Percentiles rank a stretch among this genome's conserved stretches.
Evolutionary conservation across 1,284 basidiomycete genomes (phyloP).

Genomic region (Ceratobasidium sp.): DNA sequence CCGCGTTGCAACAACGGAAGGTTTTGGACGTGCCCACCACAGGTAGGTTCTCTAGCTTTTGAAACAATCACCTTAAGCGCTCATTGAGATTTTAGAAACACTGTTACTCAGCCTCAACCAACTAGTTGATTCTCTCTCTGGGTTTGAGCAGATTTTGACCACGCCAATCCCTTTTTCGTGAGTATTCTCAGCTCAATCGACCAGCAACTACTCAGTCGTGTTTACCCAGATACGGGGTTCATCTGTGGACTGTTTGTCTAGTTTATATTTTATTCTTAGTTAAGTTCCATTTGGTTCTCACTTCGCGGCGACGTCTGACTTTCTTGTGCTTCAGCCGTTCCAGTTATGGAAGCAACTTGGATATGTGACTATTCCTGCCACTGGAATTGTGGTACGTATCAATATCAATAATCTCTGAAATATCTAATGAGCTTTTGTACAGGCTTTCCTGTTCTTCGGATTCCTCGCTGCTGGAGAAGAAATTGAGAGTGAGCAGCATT

Average conservation of each 20-base stretch:
- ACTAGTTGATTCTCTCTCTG: constrained; percentile 73
- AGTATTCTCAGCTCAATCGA: constrained; percentile 42
- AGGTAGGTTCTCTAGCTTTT: constrained; percentile 49
- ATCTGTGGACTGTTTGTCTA: constrained; percentile 70
- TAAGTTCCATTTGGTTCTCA: constrained; percentile 7
- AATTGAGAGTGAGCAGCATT: constrained; percentile 42
- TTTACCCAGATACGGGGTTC: constrained; percentile 65
- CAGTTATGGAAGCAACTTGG: constrained; percentile 69
- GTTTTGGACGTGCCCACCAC: constrained; percentile 70
- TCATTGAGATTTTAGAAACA: constrained; percentile 57
- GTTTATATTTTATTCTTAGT: constrained; percentile 63
- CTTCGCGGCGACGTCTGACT: not conserved
- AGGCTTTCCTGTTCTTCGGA: constrained; percentile 55
- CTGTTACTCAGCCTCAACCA: constrained; percentile 64
- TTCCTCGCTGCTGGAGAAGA: constrained; percentile 51
- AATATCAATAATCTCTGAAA: no score
- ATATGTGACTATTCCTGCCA: constrained; percentile 72
- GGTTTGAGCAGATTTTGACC: constrained; percentile 78
- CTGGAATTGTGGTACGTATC: constrained; percentile 41
- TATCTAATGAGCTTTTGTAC: constrained; percentile 47
- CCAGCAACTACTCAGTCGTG: not conserved
- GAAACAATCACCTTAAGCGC: not conserved
- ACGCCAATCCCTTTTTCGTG: constrained; percentile 83
- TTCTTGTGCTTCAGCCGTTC: constrained; percentile 62
- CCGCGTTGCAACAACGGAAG: constrained; percentile 68